Evolutionary conservation across 345 rosid species (phyloP).

Genomic region (Rubroshorea leprosula): DNA sequence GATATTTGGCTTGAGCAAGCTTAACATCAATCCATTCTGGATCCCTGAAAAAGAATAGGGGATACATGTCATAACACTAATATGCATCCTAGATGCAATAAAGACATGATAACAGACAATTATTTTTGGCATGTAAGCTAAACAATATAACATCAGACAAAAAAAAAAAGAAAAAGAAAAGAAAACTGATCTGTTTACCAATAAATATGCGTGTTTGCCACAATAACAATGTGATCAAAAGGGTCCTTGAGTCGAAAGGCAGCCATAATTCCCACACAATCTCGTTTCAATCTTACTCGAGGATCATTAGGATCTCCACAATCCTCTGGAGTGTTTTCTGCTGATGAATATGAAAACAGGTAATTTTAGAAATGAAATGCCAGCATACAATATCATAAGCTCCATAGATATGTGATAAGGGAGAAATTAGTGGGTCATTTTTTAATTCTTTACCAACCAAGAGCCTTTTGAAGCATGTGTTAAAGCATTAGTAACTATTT

Average conservation of each 20-base stretch:
- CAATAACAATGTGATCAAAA: conserved; percentile 48
- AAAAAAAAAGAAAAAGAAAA: background rate
- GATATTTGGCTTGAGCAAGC: conserved; percentile 93
- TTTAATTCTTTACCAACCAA: too few relatives aligned
- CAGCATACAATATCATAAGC: conserved; percentile 4
- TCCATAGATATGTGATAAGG: background rate
- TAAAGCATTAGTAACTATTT: too few relatives aligned
- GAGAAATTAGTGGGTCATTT: background rate
- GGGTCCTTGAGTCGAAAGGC: conserved; percentile 69
- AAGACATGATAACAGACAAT: background rate
- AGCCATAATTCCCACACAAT: conserved; percentile 90
- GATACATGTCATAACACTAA: conserved; percentile 1
- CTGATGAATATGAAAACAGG: conserved; percentile 27
- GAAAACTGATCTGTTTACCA: conserved; percentile 45
- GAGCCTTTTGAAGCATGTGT: too few relatives aligned
- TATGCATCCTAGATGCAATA: background rate
- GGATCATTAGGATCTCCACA: conserved; percentile 80
- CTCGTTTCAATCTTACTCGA: conserved; percentile 66
- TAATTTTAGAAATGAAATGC: conserved; percentile 17
- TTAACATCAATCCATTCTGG: conserved; percentile 88
- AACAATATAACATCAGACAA: background rate
- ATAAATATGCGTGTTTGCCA: conserved; percentile 87
- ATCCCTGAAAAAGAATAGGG: conserved; percentile 52
- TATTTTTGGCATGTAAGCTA: background rate
- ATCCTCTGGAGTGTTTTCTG: conserved; percentile 31